Percentiles rank a stretch among this genome's conserved stretches.
These are phyloP conservation scores for Phytophthora tentaculata DNA, from an alignment of 352 stramenopile genomes.

Conservation along the genomic window DNA sequence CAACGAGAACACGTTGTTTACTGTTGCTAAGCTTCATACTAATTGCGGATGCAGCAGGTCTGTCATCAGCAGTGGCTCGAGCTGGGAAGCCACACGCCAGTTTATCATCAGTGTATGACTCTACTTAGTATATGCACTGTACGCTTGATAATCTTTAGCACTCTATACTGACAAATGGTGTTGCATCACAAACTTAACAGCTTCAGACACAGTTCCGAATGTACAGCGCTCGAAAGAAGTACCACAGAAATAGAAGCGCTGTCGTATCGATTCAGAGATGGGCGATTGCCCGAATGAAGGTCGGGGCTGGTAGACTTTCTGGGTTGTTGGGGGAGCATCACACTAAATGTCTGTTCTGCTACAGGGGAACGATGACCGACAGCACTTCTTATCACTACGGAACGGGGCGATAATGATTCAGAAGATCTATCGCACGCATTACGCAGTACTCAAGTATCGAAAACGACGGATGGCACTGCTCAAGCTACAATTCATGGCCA, in stretches of 20 bases:
- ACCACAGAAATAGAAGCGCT: conserved; percentile 39
- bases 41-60: conserved; percentile 38
- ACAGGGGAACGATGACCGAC: conserved; percentile 41
- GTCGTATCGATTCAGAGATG: conserved; percentile 62
- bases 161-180: neutral
- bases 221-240: conserved; percentile 67
- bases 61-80: conserved; percentile 57
- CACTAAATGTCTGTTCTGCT: conserved; percentile 10
- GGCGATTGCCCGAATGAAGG: conserved; percentile 58
- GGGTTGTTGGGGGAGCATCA: neutral
- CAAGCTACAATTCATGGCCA: conserved; percentile 55
- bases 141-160: neutral
- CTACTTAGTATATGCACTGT: too few species aligned
- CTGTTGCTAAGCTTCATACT: conserved; percentile 8
- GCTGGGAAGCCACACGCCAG: conserved; percentile 69
- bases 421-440: conserved; percentile 44
- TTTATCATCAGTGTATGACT: conserved; percentile 69
- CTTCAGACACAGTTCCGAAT: conserved; percentile 79
- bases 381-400: conserved; percentile 37
- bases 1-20: neutral
- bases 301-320: conserved; percentile 11
- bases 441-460: conserved; percentile 33
- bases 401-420: conserved; percentile 54
- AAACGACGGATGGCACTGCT: conserved; percentile 34
- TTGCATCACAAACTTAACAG: conserved; percentile 34